Evolutionary conservation across 2,329 filamentous ascomycete genomes (phyloP), one percentile per base, ranked within the genome.

Genomic region (Elsinoe ampelina): DNA sequence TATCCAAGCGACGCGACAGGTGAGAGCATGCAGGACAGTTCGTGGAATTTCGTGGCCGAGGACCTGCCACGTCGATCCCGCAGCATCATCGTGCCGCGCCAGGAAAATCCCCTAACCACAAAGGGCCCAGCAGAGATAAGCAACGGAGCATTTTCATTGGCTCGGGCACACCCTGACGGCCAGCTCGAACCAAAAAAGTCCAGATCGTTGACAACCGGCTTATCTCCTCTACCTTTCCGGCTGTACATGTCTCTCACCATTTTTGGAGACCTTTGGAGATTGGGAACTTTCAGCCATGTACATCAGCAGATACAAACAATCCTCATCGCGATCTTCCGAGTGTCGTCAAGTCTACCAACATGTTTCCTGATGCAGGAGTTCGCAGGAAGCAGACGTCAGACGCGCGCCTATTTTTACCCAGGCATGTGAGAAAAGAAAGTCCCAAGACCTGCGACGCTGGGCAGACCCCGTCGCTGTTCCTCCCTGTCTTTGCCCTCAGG

Each of bases 81-180:
- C 13, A 36, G 48, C 48, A 52, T 52, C 48, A 52, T 52, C 32
- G 48, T 52, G 32, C 48, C 35, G 32, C 48, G 48, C 48, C 48
- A 52, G 48, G 12, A 39, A 15, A 26, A 7, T 30, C 32, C 26
- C 15, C 48, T 52, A 52, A 39, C 26, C 48, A 32, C 15, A 39
- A 57, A 34, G 13, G 58, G 58, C 19, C 32, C 22, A 26, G 2
- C 36, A 55, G 15, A 58, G 59, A 60, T 60, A 60, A 60, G 59
- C 45, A 50, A 54, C 15, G 30, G 32, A 42, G 22, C 19, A 43
- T 41, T 55, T 39, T 57, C 41, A 58, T 60, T 60, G 48, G 59
- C 20, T 30, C 36, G 45, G 35, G 3, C 34, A n/a, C 32, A 38
- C 35, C 48, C 48, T 8, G 6, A 30, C 6, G 12, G 12, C 48